Conservation (phyloP, 495 filamentous ascomycete genomes). For the Corynascus novoguineensis region DNA sequence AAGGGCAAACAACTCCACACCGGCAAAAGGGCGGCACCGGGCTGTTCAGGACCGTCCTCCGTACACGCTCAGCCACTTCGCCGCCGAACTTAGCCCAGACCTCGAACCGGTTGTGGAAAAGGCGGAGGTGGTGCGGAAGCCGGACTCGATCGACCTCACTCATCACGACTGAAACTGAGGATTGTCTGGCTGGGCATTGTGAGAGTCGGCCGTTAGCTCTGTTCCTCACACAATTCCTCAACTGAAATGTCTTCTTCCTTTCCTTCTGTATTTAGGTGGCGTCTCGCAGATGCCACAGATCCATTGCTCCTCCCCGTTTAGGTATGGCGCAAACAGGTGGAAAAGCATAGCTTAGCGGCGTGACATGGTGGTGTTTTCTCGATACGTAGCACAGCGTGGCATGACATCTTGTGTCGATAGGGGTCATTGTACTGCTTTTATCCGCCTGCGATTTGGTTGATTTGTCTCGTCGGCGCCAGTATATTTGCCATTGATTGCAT, state of each 20-base stretch:
- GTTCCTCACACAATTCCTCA: too few relatives aligned
- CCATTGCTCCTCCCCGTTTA: not conserved
- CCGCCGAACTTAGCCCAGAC: not conserved
- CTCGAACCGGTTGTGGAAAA: not conserved
- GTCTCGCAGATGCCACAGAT: not conserved
- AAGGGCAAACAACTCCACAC: not conserved
- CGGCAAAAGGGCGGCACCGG: not conserved
- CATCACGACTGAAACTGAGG: too few relatives aligned
- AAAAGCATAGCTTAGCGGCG: not conserved
- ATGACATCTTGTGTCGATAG: not conserved
- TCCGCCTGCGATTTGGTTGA: not conserved
- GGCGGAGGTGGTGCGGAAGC: conserved; percentile 2
- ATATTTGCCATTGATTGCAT: not conserved
- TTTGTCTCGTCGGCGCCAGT: not conserved
- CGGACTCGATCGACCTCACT: conserved; percentile 6
- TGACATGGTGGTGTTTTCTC: not conserved
- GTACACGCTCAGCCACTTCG: not conserved
- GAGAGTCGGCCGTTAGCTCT: too few relatives aligned
- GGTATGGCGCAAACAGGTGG: not conserved
- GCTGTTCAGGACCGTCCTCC: not conserved
- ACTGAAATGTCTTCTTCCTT: too few relatives aligned
- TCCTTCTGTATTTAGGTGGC: not conserved
- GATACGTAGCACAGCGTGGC: conserved; percentile 5
- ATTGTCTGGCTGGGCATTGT: too few relatives aligned
- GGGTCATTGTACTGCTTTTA: not conserved